Conservation (phyloP, 306 rosid species). For the Mimosa bimucronata region DNA sequence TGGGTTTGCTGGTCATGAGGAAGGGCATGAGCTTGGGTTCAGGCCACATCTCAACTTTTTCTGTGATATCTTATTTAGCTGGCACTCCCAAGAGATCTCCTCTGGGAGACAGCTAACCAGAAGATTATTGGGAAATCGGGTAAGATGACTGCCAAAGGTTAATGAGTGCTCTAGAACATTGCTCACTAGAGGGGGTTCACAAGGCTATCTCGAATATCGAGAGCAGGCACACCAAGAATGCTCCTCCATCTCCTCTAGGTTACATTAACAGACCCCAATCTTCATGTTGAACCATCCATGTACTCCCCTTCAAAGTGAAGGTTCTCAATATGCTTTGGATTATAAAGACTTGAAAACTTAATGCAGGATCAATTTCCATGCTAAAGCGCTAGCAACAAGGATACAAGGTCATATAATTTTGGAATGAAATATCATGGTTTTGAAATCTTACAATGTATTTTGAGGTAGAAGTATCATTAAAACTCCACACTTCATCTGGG, state of each 20-base stretch:
- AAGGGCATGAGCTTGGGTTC: neutral
- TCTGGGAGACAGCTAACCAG: conserved; percentile 5
- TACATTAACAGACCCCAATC: conserved; percentile 1
- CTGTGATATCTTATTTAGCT: neutral
- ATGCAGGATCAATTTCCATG: neutral
- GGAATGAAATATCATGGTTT: conserved; percentile 25
- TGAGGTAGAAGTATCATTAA: conserved; percentile 74
- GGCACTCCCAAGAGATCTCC: neutral
- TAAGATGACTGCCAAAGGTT: neutral
- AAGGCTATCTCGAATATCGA: neutral
- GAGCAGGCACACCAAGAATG: neutral
- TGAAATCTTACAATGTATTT: conserved; percentile 81
- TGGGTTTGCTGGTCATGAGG: neutral
- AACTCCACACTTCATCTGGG: conserved; percentile 78
- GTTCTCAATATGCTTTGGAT: neutral
- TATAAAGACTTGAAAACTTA: neutral
- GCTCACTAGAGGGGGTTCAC: neutral
- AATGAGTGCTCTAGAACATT: neutral
- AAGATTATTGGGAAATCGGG: neutral
- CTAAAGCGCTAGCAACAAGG: conserved; percentile 36
- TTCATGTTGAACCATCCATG: neutral
- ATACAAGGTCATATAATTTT: conserved; percentile 3
- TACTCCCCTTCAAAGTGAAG: neutral
- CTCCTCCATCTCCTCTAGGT: conserved; percentile 8
- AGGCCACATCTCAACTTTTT: neutral